Base-by-base conservation (phyloP, 495 filamentous ascomycete genomes). In the Chaetomidium leptoderma region DNA sequence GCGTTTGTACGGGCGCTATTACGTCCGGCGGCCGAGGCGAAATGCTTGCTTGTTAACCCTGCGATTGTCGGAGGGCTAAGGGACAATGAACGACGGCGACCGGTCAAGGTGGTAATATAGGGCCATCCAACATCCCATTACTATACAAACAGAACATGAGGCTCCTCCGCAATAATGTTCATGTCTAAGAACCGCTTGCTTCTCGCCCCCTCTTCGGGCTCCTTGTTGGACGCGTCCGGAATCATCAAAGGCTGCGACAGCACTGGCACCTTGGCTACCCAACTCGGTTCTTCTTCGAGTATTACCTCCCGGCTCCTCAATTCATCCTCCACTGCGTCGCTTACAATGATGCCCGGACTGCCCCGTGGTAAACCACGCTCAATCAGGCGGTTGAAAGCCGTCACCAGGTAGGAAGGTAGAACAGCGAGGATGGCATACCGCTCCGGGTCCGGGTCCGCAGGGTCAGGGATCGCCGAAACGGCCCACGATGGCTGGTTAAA, bases 11-110 rank as follows among this genome's bases (percentile, higher is more conserved):
- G n/a, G 8, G 8, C 37, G 17, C n/a, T 52, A 9, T 44, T 58
- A 6, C 36, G 24, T 3, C 33, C 54, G 33, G 16, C 32, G 9
- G 16, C 35, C 9, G 60, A 63, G 44, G 60, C 43, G 4, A 63
- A 36, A 27, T 39, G 14, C 14, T 44, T 63, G 61, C 39, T 63
- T n/a, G 61, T 63, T 5, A 59, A 63, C 26, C 33, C 61, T 10
- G 46, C 56, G 0, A n/a, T 59, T 10, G 56, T 63, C 1, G 61
- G 56, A 1, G 61, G 56, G 8, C 14, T 63, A 30, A 27, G 60
- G 32, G 60, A 63, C 37, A 45, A 59, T 17, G 55, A 58, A 52
- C 26, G 50, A 24, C 48, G 55, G 23, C 17, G 16, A 26, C 48
- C 60, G 29, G 19, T 63, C 8, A 45, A 32, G 57, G 56, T 59